Conservation (phyloP, 371 early-diverging fungal genomes). For the Mucor plumbeus region DNA sequence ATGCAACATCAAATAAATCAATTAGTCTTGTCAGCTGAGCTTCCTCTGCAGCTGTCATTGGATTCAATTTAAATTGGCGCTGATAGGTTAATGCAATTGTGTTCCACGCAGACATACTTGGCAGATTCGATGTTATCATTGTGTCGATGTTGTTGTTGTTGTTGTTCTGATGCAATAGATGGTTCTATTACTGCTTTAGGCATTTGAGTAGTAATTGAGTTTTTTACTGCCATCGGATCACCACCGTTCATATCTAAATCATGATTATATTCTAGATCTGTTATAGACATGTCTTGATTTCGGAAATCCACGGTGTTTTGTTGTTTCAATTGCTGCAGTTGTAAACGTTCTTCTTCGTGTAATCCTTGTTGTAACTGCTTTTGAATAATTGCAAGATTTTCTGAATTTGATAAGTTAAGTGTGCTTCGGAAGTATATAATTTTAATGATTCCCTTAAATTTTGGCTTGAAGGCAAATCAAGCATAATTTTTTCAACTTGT, state of each 20-base stretch:
- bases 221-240: constrained; percentile 1
- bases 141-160: no score
- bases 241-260: constrained; percentile 1
- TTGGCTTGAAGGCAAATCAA: no score
- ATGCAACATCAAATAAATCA: no score
- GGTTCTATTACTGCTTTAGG: neutral
- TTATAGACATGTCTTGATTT: neutral
- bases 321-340: neutral
- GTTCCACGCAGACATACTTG: no score
- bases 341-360: neutral
- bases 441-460: no score
- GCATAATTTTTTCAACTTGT: no score
- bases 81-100: no score
- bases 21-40: no score
- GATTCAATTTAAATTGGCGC: no score
- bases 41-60: no score
- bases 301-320: neutral
- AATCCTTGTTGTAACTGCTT: neutral
- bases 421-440: no score
- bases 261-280: constrained; percentile 8
- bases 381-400: neutral
- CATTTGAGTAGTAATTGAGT: neutral
- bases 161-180: neutral
- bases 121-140: neutral
- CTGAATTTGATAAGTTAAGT: neutral